Evolutionary conservation across 768 basidiomycete genomes (phyloP).

Genomic region (Termitomyces titanicus): DNA sequence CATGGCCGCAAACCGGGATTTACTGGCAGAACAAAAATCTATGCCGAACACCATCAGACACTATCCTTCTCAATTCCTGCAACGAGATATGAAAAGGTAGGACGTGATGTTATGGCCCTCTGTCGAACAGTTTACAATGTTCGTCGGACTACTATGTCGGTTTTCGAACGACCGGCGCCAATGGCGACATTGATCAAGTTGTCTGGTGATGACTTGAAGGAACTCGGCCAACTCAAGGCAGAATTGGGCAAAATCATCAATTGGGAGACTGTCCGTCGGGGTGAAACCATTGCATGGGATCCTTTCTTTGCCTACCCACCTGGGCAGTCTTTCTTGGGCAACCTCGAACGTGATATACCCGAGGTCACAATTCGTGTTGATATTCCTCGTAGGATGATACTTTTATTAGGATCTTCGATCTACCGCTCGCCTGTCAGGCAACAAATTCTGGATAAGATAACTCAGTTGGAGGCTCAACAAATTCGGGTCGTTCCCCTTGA

Average conservation of each 20-base stretch:
- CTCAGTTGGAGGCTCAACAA: slow-evolving; percentile 38
- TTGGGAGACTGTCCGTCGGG: slow-evolving; percentile 53
- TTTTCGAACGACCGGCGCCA: slow-evolving; percentile 15
- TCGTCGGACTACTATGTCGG: slow-evolving; percentile 24
- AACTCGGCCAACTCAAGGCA: slow-evolving; percentile 53
- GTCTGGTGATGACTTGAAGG: slow-evolving; percentile 43
- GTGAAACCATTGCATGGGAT: slow-evolving; percentile 62
- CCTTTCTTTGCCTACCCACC: slow-evolving; percentile 45
- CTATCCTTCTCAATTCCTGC: slow-evolving; percentile 41
- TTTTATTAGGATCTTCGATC: slow-evolving; percentile 48
- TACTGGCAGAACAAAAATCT: slow-evolving; percentile 43
- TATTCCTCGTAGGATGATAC: slow-evolving; percentile 37
- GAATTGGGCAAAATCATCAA: slow-evolving; percentile 59
- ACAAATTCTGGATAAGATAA: slow-evolving; percentile 45
- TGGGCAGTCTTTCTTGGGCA: slow-evolving; percentile 42
- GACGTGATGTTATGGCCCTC: slow-evolving; percentile 43
- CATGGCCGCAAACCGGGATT: slow-evolving; percentile 42
- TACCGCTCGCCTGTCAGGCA: slow-evolving; percentile 37
- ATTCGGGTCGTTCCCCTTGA: slow-evolving; percentile 44
- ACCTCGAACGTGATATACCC: slow-evolving; percentile 34
- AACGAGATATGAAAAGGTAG: slow-evolving; percentile 35
- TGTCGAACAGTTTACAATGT: slow-evolving; percentile 30
- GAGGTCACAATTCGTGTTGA: slow-evolving; percentile 44
- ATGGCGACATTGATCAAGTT: slow-evolving; percentile 38
- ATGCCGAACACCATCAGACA: slow-evolving; percentile 51